Evolutionary conservation across 148 eudicot genomes (phyloP).

Genomic region (Rhododendron ferrugineum): DNA sequence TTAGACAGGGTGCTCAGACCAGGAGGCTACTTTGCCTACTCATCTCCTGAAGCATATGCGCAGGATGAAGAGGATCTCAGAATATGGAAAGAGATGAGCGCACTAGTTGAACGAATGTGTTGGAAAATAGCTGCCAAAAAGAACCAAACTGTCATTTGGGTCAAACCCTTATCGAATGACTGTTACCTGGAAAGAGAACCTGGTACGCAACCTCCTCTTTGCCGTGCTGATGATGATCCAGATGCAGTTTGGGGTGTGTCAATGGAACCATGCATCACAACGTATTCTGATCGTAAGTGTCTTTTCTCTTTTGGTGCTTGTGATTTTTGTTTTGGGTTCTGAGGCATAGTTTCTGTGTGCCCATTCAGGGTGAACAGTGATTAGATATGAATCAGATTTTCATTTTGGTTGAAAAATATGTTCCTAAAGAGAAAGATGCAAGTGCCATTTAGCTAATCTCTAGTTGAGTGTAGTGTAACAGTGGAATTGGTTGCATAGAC

Average conservation of each 20-base stretch:
- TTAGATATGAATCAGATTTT: neutral
- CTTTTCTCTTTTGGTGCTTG: neutral
- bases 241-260: constrained; percentile 79
- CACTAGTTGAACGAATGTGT: constrained; percentile 96
- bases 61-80: constrained; percentile 97
- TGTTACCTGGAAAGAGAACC: constrained; percentile 81
- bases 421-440: neutral
- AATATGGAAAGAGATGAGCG: constrained; percentile 96
- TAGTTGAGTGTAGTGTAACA: neutral
- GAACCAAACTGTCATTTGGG: constrained; percentile 98
- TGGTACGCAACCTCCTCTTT: constrained; percentile 91
- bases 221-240: constrained; percentile 76
- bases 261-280: constrained; percentile 97
- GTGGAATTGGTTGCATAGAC: neutral
- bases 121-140: constrained; percentile 89
- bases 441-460: neutral
- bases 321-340: neutral
- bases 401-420: neutral
- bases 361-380: neutral
- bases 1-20: constrained; percentile 88
- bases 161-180: constrained; percentile 85
- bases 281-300: constrained; percentile 90
- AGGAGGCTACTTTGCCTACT: constrained; percentile 98
- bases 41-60: constrained; percentile 99
- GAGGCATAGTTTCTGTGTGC: neutral